Base-by-base conservation (phyloP, 1,284 basidiomycete species). In the Takashimella koratensis region DNA sequence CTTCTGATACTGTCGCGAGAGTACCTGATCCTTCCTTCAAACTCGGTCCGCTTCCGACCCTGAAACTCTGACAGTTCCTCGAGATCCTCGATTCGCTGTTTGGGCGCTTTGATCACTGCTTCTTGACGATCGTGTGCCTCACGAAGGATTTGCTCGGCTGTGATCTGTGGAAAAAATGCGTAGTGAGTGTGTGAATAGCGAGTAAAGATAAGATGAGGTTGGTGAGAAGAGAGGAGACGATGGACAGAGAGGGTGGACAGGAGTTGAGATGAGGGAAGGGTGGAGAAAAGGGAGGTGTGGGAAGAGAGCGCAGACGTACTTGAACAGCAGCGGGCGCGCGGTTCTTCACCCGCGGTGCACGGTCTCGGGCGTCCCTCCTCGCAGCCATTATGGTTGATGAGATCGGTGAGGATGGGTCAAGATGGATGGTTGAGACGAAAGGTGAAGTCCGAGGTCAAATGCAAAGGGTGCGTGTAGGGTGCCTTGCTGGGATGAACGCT, bases 41-140 rank as follows among this genome's bases (percentile, higher is more conserved):
- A 99, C 73, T 98, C 96, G 67, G 88, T 93, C 47, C 95, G 82
- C 73, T 97, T 98, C 56, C 96, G 80, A 21, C 91, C 92, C 55
- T 91, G 86, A 70, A 96, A 98, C 77, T 99, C 96, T 73, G 89
- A 82, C 40, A 98, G 86, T 76, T 99, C 96, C 74, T 98, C 96
- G 67, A 90, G 90, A 76, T 98, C 96, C 76, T 97, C 92, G 46
- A 98, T 87, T 45, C 90, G 84, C 72, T 97, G 93, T 66, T 86
- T 88, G n/a, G 94, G 93, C 3, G 92, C 91, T 49, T 85, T 84
- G 70, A 93, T 88, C 13, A 87, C 84, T 21, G 88, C 84, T 69
- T 98, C 96, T 80, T 98, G 95, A 50, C 94, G 82, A 68, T 98
- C 96, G 84, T 98, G 92, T 42, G 96, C 93, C 84, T 98, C 96